Conservation (phyloP, 2,329 filamentous ascomycete species). For the Leptographium lundbergii region DNA sequence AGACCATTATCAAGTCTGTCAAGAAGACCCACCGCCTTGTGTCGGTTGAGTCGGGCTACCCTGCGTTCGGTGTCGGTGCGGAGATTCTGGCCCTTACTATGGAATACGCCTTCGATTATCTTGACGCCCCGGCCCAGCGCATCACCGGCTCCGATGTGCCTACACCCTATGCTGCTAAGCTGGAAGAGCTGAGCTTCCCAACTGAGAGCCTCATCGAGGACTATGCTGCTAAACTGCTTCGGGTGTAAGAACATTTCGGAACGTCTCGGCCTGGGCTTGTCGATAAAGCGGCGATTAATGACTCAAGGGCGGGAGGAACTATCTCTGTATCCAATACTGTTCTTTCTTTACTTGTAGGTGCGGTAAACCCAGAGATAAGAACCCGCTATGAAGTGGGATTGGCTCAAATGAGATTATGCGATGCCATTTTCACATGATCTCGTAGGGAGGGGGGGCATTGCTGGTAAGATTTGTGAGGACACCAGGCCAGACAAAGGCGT, state of each 20-base stretch:
- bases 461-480: too few relatives aligned
- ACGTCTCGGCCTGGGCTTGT: background rate
- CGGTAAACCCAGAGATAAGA: too few relatives aligned
- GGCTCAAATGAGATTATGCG: too few relatives aligned
- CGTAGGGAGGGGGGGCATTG: too few relatives aligned
- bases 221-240: constrained; percentile 80
- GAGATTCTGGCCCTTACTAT: constrained; percentile 91
- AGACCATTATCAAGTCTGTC: constrained; percentile 89
- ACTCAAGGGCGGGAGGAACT: background rate
- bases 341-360: too few relatives aligned
- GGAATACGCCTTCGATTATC: constrained; percentile 98
- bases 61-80: constrained; percentile 80
- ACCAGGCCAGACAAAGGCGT: too few relatives aligned
- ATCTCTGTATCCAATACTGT: background rate
- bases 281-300: background rate
- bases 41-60: constrained; percentile 90
- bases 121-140: constrained; percentile 84
- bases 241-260: constrained; percentile 28
- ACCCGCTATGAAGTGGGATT: too few relatives aligned
- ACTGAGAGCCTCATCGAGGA: constrained; percentile 76
- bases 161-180: constrained; percentile 83
- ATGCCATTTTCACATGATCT: too few relatives aligned
- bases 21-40: constrained; percentile 97
- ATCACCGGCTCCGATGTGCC: constrained; percentile 96
- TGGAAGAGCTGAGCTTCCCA: constrained; percentile 94